phyloP scores from a whole-genome alignment of 192 early-diverging fungal genomes.

The Podochytrium sp. region DNA sequence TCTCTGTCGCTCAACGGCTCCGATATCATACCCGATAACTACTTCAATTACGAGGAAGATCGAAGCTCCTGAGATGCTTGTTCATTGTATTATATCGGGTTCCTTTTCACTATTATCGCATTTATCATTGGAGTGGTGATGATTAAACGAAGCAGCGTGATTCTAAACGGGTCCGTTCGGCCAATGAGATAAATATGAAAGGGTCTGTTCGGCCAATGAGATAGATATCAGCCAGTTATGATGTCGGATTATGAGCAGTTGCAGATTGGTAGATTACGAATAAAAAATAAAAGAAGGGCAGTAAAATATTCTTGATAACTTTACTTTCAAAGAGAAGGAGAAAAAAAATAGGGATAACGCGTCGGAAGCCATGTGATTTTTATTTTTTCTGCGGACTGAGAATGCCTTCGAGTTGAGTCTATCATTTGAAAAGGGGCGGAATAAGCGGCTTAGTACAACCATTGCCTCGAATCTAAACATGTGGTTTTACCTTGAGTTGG shows the following conservation, averaged over 20 bases:
- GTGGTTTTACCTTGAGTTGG: constrained; percentile 61
- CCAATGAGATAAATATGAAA: too few species aligned
- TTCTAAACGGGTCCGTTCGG: not conserved
- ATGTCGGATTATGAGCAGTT: not conserved
- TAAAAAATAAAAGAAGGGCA: too few species aligned
- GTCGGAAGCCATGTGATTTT: too few species aligned
- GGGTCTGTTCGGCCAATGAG: too few species aligned
- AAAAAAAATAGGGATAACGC: too few species aligned
- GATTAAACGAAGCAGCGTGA: not conserved
- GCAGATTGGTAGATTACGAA: too few species aligned
- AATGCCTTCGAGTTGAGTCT: constrained; percentile 72
- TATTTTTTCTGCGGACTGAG: constrained; percentile 69
- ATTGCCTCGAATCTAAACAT: too few species aligned
- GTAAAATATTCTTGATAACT: too few species aligned
- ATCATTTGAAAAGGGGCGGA: not conserved
- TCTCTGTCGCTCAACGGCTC: not conserved
- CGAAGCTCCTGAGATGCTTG: not conserved
- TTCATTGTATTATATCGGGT: not conserved
- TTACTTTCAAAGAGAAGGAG: too few species aligned
- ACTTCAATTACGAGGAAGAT: not conserved
- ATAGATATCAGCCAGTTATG: too few species aligned
- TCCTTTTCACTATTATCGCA: not conserved
- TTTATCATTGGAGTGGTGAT: not conserved
- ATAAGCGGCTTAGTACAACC: not conserved
- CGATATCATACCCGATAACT: too few species aligned